Base-by-base conservation (phyloP, 2,329 filamentous ascomycete species). In the Massarina eburnea region DNA sequence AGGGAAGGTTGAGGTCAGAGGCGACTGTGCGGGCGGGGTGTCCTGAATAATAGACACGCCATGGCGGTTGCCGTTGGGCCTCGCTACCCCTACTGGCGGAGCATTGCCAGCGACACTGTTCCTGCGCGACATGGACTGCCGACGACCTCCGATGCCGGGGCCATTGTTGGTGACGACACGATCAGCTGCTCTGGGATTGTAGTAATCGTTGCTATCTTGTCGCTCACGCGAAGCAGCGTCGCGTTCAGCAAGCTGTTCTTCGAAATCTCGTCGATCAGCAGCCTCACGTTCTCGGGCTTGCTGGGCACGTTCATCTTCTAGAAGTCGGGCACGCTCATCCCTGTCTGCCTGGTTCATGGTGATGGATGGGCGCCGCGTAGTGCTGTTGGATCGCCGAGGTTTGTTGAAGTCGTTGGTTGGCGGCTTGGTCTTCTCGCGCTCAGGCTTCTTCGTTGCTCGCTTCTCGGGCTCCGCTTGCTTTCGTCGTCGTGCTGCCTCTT, bases 41-140 rank as follows among this genome's bases (percentile, higher is more conserved):
- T 51, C 44, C 33, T 67, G 64, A 15, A 53, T 47, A 40, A 66
- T 47, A 38, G 58, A 62, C 9, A 58, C 46, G 3, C 57, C 54
- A 10, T 26, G 32, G 8, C 57, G 61, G 20, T 48, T 51, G 41
- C 55, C 59, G 35, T 49, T 52, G 4, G 55, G 46, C 18, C 59
- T 47, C 10, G 40, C 46, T 18, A 61, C 40, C 8, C 47, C 45
- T 12, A 46, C 15, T 4, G 56, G 52, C n/a, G 51, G 43, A 19
- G 49, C 42, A 9, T 47, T 44, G 10, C 51, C 46, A 1, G 57
- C 55, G 18, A 64, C 41, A 22, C 61, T 63, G 14, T 42, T 43
- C 14, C 60, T 58, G 10, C 58, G 58, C n/a, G 53, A 44, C 4
- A 58, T 41, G 2, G 61, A 60, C 14, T 40, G 43, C 12, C 57